Base-by-base conservation (phyloP, 2,329 filamentous ascomycete species). In the Diplodia intermedia region DNA sequence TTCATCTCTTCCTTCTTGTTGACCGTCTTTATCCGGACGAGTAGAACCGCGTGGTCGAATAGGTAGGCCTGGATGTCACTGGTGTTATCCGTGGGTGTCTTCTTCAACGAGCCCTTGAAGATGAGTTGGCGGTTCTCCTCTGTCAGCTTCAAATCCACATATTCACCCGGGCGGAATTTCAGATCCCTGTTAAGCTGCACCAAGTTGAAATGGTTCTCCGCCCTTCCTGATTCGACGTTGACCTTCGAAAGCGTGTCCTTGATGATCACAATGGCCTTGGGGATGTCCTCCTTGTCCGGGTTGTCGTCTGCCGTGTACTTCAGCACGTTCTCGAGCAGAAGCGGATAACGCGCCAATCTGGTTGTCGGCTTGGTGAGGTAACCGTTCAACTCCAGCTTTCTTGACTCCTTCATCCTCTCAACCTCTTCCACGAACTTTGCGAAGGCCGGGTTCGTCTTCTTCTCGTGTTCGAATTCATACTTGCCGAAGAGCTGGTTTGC, bases 331-430 rank as follows among this genome's bases (percentile, higher is more conserved):
- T 98, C 95, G 18, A 99, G 84, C 14, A 99, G 84, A 47, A 99
- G 83, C 4, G 95, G 95, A 78, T 99, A 99, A 79, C 95, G 89
- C 52, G 95, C 95, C 74, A 99, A 83, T 82, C 95, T 89, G 20
- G 95, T 99, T 1, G 95, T 99, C 1, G 95, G 95, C 80, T 99
- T 99, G 9, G 95, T 99, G 65, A 99, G 84, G 76, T 99, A 99
- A 73, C 95, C 95, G 78, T 99, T 99, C 69, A 99, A 84, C 79
- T 99, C 95, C 56, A 99, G 85, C 81, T 99, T 99, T 71, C 95
- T 88, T 6, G 94, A 98, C 79, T 99, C 95, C 79, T 97, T 97
- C 73, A 97, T 88, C 69, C 95, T 87, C 79, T 99, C 95, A 6
- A 96, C 97, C 78, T 98, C 94, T 72, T 99, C 95, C 31, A 98